Conservation (phyloP, 306 rosid genomes). For the Leucaena leucocephala region DNA sequence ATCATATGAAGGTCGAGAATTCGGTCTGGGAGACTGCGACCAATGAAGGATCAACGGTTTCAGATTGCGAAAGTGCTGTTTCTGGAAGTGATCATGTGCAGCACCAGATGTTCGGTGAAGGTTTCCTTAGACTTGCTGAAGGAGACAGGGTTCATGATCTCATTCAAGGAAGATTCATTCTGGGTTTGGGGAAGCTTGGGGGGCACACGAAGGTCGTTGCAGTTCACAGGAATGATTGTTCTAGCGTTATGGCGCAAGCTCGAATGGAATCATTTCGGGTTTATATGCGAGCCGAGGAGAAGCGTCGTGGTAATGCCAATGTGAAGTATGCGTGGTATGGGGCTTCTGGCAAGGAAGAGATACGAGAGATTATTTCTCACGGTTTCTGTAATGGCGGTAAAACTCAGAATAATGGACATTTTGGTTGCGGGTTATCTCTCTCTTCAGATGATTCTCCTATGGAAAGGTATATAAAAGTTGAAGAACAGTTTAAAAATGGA, state of each 20-base stretch:
- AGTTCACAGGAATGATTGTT: constrained; percentile 45
- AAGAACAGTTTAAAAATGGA: not conserved
- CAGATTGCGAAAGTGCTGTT: constrained; percentile 66
- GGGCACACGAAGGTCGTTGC: constrained; percentile 40
- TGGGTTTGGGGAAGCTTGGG: constrained; percentile 48
- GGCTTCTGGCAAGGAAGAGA: constrained; percentile 54
- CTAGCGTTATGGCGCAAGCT: constrained; percentile 51
- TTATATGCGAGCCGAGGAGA: constrained; percentile 53
- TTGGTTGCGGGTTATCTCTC: constrained; percentile 39
- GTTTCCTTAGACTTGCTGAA: constrained; percentile 39
- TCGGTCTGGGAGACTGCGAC: constrained; percentile 22
- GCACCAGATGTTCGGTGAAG: constrained; percentile 15
- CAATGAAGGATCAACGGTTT: constrained; percentile 52
- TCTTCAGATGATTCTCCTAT: constrained; percentile 64
- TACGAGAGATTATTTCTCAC: constrained; percentile 52
- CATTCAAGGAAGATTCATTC: constrained; percentile 48
- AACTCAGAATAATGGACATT: constrained; percentile 31
- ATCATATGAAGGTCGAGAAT: not conserved
- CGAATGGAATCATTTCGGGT: constrained; percentile 63
- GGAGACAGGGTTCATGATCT: constrained; percentile 48
- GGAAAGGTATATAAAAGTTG: constrained; percentile 48
- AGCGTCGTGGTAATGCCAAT: constrained; percentile 61
- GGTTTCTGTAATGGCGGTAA: constrained; percentile 56
- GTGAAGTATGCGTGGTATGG: constrained; percentile 74
- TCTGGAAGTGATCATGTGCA: constrained; percentile 33